Evolutionary conservation across 495 filamentous ascomycete genomes (phyloP), one percentile per base, ranked within the genome.

Genomic region (Opeltia flavorubescens): DNA sequence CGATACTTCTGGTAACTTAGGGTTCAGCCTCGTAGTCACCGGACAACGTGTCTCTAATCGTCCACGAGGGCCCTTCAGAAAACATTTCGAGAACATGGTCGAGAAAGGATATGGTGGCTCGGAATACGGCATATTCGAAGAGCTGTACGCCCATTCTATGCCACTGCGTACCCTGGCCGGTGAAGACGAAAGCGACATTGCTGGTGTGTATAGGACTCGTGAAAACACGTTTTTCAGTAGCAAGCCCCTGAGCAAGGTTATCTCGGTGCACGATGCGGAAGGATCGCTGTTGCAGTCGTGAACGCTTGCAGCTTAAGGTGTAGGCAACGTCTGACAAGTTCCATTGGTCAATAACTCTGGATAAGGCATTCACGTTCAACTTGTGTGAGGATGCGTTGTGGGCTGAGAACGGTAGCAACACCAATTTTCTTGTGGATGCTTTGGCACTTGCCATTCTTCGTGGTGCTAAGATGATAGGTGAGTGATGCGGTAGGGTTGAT

Each of bases 81-180:
- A 50, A 11, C 12, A 12, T 15, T n/a, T 20, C 26, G 24, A 50
- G 48, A 24, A 50, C 26, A 29, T 20, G 31, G 34, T 50, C 48
- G 3, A 44, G 40, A 27, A 44, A 44, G 12, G 3, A 4, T 8
- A 50, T 50, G 6, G 48, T 25, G 15, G 21, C 40, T 26, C 40
- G 21, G 11, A 43, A 43, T 13, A 25, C 20, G 21, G 40, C 40
- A 43, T 25, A 43, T 26, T 36, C 45, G 5, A 61, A 15, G 25
- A 78, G 48, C 18, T 63, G 60, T 5, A 57, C 61, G 20, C 70
- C 75, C 77, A 83, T 82, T 5, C 61, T 59, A 9, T 71, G 59
- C 73, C 77, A 83, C 51, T 84, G 80, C 0, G 79, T 78, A 18
- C 81, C 81, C 51, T 85, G 81, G 4, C 81, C 80, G n/a, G 77